Conservation (phyloP, 2,329 filamentous ascomycete genomes). For the Trichoderma semiorbis region DNA sequence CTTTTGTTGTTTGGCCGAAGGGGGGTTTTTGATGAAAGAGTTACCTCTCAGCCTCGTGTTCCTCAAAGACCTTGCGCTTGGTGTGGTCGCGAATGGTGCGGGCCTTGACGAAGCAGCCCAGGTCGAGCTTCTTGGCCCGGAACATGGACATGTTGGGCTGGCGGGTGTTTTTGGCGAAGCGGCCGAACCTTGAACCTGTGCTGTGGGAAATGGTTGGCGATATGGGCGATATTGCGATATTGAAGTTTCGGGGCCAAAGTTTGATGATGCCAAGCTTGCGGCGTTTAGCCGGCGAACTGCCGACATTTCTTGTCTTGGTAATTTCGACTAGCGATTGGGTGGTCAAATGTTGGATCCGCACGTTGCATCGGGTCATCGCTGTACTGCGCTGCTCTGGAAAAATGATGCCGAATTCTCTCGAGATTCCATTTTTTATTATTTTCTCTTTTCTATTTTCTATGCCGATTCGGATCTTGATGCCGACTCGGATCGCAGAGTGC, state of each 20-base stretch:
- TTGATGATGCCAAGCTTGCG: slow-evolving; percentile 10
- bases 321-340: not conserved
- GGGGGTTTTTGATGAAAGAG: slow-evolving; percentile 17
- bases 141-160: slow-evolving; percentile 72
- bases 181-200: not conserved
- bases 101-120: slow-evolving; percentile 83
- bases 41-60: slow-evolving; percentile 84
- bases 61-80: slow-evolving; percentile 88
- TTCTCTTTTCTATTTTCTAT: not conserved
- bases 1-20: not conserved
- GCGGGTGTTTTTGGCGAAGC: not conserved
- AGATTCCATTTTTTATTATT: not conserved
- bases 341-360: not conserved
- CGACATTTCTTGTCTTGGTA: not conserved
- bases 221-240: not conserved
- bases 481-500: not conserved
- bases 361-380: not conserved
- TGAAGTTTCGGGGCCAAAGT: slow-evolving; percentile 9
- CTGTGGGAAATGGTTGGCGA: not conserved
- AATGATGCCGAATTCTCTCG: not conserved
- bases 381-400: not conserved
- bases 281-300: slow-evolving; percentile 9
- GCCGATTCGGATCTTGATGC: not conserved
- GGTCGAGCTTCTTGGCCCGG: slow-evolving; percentile 82
- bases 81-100: slow-evolving; percentile 90